Evolutionary conservation across 192 early-diverging fungal genomes (phyloP).

Genomic region (Gonapodya prolifera): DNA sequence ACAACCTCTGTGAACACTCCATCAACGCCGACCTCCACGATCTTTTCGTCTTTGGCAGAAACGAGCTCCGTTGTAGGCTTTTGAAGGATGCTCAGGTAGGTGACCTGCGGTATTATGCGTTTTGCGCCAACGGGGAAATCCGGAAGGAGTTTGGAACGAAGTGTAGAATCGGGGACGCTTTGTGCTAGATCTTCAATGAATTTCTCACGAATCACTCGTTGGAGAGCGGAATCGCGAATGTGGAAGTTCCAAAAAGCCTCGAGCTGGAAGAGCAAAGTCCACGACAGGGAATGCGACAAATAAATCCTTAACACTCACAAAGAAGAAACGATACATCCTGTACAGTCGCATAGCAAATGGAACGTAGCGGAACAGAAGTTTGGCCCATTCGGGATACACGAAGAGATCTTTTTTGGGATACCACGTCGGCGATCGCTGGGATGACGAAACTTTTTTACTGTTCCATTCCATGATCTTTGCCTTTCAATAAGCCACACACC

Average conservation of each 20-base stretch:
- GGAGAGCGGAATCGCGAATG: neutral
- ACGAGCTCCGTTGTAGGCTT: neutral
- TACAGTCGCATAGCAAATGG: slow-evolving; percentile 8
- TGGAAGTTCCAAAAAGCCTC: neutral
- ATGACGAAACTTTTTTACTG: too few species aligned
- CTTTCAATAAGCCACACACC: neutral
- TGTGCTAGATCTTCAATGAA: neutral
- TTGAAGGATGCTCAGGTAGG: slow-evolving; percentile 3
- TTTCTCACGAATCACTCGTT: neutral
- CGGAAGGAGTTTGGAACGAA: neutral
- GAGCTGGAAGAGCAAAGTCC: too few species aligned
- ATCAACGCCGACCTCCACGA: neutral
- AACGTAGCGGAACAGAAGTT: slow-evolving; percentile 16
- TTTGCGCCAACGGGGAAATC: neutral
- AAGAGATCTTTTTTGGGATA: neutral
- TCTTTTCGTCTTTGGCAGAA: neutral
- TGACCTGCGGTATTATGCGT: slow-evolving; percentile 4
- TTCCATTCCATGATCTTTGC: too few species aligned
- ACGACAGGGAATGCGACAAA: too few species aligned
- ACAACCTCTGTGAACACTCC: neutral
- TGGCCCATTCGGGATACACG: slow-evolving; percentile 5
- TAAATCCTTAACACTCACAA: too few species aligned
- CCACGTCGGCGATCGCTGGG: slow-evolving; percentile 14
- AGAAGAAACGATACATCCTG: neutral
- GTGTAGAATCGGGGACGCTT: neutral